Evolutionary conservation across 345 rosid genomes (phyloP).

Genomic region (Luvunga scandens): DNA sequence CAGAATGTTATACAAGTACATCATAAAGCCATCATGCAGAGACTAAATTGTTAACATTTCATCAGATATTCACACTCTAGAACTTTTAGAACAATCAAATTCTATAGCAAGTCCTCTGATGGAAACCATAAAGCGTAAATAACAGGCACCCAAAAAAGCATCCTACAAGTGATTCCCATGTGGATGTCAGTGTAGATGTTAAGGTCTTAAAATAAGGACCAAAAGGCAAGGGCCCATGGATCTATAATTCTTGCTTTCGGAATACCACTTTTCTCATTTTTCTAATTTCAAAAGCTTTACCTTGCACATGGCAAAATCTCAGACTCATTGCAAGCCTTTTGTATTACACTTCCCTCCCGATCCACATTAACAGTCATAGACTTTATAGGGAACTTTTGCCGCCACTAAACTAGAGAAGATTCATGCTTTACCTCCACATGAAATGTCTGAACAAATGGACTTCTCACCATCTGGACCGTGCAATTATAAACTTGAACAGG

Average conservation of each 20-base stretch:
- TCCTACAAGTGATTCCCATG: not conserved
- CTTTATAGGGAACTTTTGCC: not conserved
- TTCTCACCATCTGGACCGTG: not conserved
- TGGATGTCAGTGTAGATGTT: not conserved
- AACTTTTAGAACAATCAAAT: not conserved
- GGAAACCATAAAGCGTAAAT: not conserved
- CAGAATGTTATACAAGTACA: not conserved
- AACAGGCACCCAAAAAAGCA: not conserved
- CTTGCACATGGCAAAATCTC: slow-evolving; percentile 15
- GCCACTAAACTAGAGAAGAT: not conserved
- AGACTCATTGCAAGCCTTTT: slow-evolving; percentile 3
- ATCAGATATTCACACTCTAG: not conserved
- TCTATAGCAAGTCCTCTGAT: not conserved
- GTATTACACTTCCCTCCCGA: not conserved
- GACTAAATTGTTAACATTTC: not conserved
- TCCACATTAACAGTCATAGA: not conserved
- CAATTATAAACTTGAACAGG: not conserved
- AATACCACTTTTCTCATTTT: not conserved
- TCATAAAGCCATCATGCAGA: not conserved
- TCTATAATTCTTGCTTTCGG: slow-evolving; percentile 11
- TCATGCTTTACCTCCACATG: not conserved
- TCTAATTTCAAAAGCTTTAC: not conserved
- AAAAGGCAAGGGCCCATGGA: slow-evolving; percentile 10
- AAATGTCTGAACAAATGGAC: not conserved
- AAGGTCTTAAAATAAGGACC: not conserved